phyloP scores from a whole-genome alignment of 495 filamentous ascomycete species.

The Xylaria cubensis region DNA sequence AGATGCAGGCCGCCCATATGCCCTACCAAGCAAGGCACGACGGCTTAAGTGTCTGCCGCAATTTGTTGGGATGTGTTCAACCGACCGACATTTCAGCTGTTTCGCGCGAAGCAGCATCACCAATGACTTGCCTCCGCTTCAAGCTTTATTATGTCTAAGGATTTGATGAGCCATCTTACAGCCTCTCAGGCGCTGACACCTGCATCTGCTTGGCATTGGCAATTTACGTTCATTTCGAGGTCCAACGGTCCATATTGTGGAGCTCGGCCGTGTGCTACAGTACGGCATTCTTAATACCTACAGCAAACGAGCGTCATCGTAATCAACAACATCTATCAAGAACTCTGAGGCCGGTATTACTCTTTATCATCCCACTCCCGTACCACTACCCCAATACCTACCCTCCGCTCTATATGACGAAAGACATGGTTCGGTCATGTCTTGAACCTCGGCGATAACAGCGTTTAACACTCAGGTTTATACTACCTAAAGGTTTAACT shows the following conservation, averaged over 20 bases:
- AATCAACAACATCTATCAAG: slow-evolving; percentile 11
- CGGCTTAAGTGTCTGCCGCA: slow-evolving; percentile 13
- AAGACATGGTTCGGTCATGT: slow-evolving; percentile 13
- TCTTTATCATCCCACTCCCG: neutral
- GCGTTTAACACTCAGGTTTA: neutral
- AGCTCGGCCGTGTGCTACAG: slow-evolving; percentile 12
- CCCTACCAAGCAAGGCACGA: slow-evolving; percentile 19
- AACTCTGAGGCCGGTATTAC: neutral
- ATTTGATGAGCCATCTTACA: slow-evolving; percentile 18
- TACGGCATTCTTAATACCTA: neutral
- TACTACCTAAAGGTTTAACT: neutral
- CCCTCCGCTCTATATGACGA: slow-evolving; percentile 3
- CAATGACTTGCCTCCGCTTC: neutral
- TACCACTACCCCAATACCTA: neutral
- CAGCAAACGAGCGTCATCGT: slow-evolving; percentile 5
- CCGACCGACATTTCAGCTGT: slow-evolving; percentile 28
- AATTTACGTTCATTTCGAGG: neutral
- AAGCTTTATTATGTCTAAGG: neutral
- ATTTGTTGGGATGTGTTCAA: slow-evolving; percentile 15
- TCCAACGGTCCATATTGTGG: slow-evolving; percentile 2
- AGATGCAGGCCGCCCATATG: slow-evolving; percentile 22
- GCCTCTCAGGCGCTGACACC: slow-evolving; percentile 22
- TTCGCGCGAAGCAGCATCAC: slow-evolving; percentile 15
- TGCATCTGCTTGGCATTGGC: slow-evolving; percentile 14
- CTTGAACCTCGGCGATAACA: slow-evolving; percentile 14